Evolutionary conservation across 1,284 basidiomycete genomes (phyloP).

Genomic region (Cutaneotrichosporon mucoides): DNA sequence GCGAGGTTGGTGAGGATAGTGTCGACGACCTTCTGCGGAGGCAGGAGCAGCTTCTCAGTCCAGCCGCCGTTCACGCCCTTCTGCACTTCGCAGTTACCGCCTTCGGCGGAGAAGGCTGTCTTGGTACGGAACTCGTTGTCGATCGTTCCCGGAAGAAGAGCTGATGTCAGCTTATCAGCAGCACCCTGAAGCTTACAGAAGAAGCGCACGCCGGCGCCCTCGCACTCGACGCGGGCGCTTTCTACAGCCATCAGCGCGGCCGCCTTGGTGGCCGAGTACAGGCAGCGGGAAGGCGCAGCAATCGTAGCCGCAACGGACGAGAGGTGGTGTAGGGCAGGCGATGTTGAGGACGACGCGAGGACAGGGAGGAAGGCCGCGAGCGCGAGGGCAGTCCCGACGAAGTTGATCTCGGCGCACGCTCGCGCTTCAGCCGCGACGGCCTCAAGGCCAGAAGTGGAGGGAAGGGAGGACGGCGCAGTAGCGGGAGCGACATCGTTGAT

Average conservation of each 20-base stretch:
- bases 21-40: conserved; percentile 34
- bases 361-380: conserved; percentile 62
- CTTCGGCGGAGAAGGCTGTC: conserved; percentile 55
- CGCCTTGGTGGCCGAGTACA: conserved; percentile 82
- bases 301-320: conserved; percentile 76
- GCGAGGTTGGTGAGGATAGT: conserved; percentile 42
- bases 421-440: conserved; percentile 46
- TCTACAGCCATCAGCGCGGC: conserved; percentile 70
- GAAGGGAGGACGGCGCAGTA: conserved; percentile 5
- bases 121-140: conserved; percentile 75
- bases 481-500: neutral
- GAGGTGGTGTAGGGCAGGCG: conserved; percentile 72
- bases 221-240: conserved; percentile 61
- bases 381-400: conserved; percentile 51
- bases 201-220: conserved; percentile 47
- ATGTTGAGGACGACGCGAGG: conserved; percentile 62
- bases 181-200: conserved; percentile 32
- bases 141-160: conserved; percentile 50
- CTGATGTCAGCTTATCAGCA: conserved; percentile 14
- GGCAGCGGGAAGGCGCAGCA: conserved; percentile 78
- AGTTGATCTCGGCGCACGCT: conserved; percentile 50
- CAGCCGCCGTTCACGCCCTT: conserved; percentile 33
- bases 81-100: conserved; percentile 28
- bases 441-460: conserved; percentile 42
- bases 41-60: conserved; percentile 34